Conservation (phyloP, 2,329 filamentous ascomycete genomes). For the Fusarium subtropicale region DNA sequence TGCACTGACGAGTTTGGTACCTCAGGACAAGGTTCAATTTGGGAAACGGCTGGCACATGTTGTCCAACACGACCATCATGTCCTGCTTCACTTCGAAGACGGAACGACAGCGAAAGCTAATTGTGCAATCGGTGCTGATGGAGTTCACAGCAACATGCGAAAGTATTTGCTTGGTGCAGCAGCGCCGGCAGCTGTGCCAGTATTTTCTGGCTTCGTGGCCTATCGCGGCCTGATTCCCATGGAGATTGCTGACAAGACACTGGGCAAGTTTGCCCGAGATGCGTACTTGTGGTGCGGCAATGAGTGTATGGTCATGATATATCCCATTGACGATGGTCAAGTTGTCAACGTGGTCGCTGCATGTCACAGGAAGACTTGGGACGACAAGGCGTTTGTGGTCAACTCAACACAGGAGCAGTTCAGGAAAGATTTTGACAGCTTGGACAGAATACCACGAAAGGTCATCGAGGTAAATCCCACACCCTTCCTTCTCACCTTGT, state of each 20-base stretch:
- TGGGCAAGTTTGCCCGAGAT: background rate
- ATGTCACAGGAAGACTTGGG: background rate
- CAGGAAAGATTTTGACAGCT: background rate
- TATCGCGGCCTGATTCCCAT: background rate
- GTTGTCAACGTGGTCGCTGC: background rate
- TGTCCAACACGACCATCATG: constrained; percentile 55
- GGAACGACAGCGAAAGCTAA: constrained; percentile 58
- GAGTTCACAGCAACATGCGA: constrained; percentile 37
- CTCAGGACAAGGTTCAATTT: background rate
- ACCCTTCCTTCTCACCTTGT: too few relatives aligned
- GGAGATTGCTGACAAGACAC: background rate
- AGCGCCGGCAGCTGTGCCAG: background rate
- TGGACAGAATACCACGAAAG: too few relatives aligned
- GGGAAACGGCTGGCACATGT: background rate
- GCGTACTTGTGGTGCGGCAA: background rate
- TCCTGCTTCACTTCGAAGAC: constrained; percentile 61
- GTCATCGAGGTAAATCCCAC: too few relatives aligned
- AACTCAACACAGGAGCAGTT: background rate
- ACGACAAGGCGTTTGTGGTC: background rate
- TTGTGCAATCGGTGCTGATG: constrained; percentile 64
- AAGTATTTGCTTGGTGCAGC: background rate
- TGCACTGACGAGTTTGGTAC: constrained; percentile 48
- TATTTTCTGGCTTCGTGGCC: background rate
- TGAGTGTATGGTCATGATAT: background rate
- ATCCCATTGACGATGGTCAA: background rate